Evolutionary conservation across 176 grass and related monocot species (phyloP).

Genomic region (Microstegium vimineum): DNA sequence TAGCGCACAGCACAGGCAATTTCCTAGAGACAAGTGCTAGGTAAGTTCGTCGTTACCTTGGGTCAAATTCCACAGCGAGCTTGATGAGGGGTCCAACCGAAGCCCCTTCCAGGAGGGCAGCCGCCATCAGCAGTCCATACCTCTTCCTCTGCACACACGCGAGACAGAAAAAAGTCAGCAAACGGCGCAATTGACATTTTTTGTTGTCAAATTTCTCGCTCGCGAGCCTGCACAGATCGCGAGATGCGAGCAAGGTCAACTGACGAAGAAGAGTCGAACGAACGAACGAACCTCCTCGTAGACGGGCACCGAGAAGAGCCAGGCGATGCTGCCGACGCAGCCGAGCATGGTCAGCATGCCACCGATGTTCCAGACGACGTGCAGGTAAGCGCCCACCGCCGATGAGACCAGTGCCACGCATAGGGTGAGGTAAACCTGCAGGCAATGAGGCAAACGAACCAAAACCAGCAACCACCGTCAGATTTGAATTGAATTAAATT

Average conservation of each 20-base stretch:
- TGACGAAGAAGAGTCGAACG: not conserved
- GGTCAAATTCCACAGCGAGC: constrained; percentile 69
- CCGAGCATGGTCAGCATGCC: constrained; percentile 75
- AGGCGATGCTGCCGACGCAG: constrained; percentile 59
- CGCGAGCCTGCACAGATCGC: not conserved
- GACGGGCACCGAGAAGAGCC: constrained; percentile 55
- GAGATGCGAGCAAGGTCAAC: not conserved
- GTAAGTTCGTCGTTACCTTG: constrained; percentile 54
- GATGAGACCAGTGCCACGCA: constrained; percentile 74
- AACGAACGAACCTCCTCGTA: constrained; percentile 80
- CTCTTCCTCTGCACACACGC: constrained; percentile 81
- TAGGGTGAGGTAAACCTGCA: constrained; percentile 93
- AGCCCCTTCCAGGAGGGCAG: constrained; percentile 72
- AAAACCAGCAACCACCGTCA: not conserved
- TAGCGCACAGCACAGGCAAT: not conserved
- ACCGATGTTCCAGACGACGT: constrained; percentile 78
- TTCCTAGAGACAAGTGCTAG: not conserved
- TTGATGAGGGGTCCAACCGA: constrained; percentile 76
- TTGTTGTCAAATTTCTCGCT: constrained; percentile 2
- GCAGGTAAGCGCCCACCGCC: constrained; percentile 85
- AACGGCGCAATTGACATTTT: too few species aligned
- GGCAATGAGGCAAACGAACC: not conserved
- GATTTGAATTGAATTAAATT: not conserved
- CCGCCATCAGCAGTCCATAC: constrained; percentile 63
- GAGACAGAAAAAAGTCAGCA: constrained; percentile 7